phyloP scores from a whole-genome alignment of 1,139 yeast genomes.

The Chernovozyma aurita region DNA sequence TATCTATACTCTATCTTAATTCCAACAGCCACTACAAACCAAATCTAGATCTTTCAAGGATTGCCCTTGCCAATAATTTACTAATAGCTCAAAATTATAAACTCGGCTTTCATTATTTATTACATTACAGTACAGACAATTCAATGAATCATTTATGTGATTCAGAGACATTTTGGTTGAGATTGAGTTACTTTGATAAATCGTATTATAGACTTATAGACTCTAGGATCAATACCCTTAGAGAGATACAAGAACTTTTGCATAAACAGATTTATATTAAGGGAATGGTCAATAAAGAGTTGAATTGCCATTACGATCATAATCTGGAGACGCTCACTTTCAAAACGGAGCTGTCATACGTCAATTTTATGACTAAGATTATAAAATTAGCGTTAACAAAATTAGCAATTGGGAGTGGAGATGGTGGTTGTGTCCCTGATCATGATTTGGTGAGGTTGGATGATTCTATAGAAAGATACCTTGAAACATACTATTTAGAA shows the following conservation, averaged over 20 bases:
- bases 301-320: not conserved
- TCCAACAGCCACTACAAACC: not conserved
- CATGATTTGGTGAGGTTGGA: not conserved
- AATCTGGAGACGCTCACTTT: not conserved
- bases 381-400: not conserved
- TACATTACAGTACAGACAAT: not conserved
- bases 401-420: not conserved
- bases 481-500: slow-evolving; percentile 16
- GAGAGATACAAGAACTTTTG: slow-evolving; percentile 9
- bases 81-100: slow-evolving; percentile 9
- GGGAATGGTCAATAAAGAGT: slow-evolving; percentile 4
- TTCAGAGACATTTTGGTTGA: slow-evolving; percentile 24
- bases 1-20: slow-evolving; percentile 6
- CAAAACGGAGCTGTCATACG: not conserved
- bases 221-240: slow-evolving; percentile 11
- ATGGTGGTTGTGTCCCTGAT: too few species aligned
- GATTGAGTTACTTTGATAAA: slow-evolving; percentile 21
- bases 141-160: slow-evolving; percentile 3
- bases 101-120: slow-evolving; percentile 4
- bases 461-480: slow-evolving; percentile 6
- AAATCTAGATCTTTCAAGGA: slow-evolving; percentile 2
- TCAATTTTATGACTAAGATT: not conserved
- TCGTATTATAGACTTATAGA: slow-evolving; percentile 14
- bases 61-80: slow-evolving; percentile 6
- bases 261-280: slow-evolving; percentile 12